Evolutionary conservation across 371 early-diverging fungal species (phyloP), one percentile per base, ranked within the genome.

Genomic region (Mucor ambiguus): DNA sequence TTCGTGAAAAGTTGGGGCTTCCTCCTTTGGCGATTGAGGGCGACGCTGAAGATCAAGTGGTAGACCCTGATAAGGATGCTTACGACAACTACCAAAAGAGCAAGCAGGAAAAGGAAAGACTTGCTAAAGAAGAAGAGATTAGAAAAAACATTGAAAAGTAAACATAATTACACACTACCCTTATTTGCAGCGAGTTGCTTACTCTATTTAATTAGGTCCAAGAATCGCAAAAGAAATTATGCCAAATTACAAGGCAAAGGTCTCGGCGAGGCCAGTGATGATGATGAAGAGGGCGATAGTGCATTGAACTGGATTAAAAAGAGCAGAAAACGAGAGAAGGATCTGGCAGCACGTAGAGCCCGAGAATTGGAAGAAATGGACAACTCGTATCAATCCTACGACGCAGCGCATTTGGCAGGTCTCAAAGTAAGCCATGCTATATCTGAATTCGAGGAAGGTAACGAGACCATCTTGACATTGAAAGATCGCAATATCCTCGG

Each of bases 401-500:
- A 72, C 30, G 73, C 82, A 1, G 68, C 79, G 16, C 88, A 94
- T 33, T 76, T 96, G 4, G 69, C 80, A 2, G 97, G 96, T 1
- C 68, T 96, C 8, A 80, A 87, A 41, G 95, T 97, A 3, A 90
- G 84, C 0, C 96, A 96, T 71, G 85, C 83, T 46, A 30, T 94
- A 38, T 69, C 84, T 2, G 91, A 92, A 29, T 88, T 97, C 46
- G 78, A 75, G 5, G 90, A 89, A 67, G 90, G 88, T 14, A 83
- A 81, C 2, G 97, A 97, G 63, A 84, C 87, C 1, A 92, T 97
- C 56, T 77, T 98, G 64, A 94, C 95, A 0, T 74, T 98, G 20
- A 94, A 94, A 68, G 98, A 98, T 76, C 81, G 85, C 18, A 85
- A 84, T 1, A 91, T 95, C 61, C 72, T 88, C 35, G 94, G 90